Percentiles rank a stretch among this genome's conserved stretches.
Conservation (phyloP, 1,139 yeast genomes). For the Suhomyces bribrorum region DNA sequence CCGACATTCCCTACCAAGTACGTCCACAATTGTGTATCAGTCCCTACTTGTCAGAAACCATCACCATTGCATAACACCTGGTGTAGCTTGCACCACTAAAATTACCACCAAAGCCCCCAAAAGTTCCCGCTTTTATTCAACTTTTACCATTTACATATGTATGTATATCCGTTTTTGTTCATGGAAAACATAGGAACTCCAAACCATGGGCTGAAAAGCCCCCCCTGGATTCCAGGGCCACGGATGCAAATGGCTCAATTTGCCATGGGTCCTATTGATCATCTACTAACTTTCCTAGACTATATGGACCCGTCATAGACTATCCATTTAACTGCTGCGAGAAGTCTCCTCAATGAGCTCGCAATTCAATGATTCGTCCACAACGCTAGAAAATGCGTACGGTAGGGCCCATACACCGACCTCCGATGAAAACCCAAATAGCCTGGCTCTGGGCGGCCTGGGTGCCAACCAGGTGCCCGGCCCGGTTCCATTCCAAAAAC, state of each 20-base stretch:
- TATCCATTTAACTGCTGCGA: neutral
- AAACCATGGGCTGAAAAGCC: no score
- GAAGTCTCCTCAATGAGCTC: conserved; percentile 11
- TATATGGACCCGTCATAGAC: neutral
- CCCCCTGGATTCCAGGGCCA: neutral
- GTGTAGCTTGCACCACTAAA: no score
- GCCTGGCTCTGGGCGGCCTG: conserved; percentile 5
- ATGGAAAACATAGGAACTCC: no score
- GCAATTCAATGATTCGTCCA: conserved; percentile 11
- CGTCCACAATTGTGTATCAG: neutral
- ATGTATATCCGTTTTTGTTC: no score
- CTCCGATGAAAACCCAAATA: neutral
- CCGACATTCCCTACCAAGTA: neutral
- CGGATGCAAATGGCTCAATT: neutral
- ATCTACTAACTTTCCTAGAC: neutral
- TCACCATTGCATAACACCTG: no score
- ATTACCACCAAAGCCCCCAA: no score
- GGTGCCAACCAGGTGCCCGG: conserved; percentile 1
- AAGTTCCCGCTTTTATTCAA: no score
- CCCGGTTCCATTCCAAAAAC: conserved; percentile 10
- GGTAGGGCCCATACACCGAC: conserved; percentile 10
- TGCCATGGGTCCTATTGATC: neutral
- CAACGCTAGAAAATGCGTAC: conserved; percentile 9
- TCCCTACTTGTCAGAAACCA: no score
- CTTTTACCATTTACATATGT: no score